Evolutionary conservation across 2,329 filamentous ascomycete genomes (phyloP).

Genomic region (Aureobasidium vineae): DNA sequence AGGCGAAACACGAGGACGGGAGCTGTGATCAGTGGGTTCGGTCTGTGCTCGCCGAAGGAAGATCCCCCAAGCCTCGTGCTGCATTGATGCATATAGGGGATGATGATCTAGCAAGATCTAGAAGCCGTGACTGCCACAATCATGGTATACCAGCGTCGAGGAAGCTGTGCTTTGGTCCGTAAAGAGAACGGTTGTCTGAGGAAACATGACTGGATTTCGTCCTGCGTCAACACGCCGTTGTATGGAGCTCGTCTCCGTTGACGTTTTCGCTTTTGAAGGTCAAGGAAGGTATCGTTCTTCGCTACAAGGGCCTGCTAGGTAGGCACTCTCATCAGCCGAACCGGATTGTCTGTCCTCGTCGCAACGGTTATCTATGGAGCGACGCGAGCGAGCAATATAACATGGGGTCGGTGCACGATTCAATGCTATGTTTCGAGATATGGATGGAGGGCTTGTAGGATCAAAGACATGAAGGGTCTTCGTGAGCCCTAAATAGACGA

Average conservation of each 20-base stretch:
- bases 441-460: constrained; percentile 1
- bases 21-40: neutral
- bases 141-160: neutral
- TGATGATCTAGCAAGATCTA: constrained; percentile 1
- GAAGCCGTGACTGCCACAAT: neutral
- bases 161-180: neutral
- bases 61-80: constrained; percentile 12
- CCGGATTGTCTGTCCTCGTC: neutral
- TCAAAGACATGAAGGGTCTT: neutral
- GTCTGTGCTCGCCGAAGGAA: constrained; percentile 8
- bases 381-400: neutral
- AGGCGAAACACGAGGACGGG: neutral
- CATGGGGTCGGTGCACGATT: neutral
- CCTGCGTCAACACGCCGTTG: constrained; percentile 14
- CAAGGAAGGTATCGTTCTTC: neutral
- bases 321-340: neutral
- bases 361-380: neutral
- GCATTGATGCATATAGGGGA: neutral
- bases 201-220: neutral
- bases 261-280: neutral
- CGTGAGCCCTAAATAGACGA: neutral
- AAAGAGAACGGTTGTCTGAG: neutral
- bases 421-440: neutral
- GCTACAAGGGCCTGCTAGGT: neutral
- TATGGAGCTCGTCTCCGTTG: neutral